phyloP scores from a whole-genome alignment of 192 early-diverging fungal species.

The Spinellus fusiger region DNA sequence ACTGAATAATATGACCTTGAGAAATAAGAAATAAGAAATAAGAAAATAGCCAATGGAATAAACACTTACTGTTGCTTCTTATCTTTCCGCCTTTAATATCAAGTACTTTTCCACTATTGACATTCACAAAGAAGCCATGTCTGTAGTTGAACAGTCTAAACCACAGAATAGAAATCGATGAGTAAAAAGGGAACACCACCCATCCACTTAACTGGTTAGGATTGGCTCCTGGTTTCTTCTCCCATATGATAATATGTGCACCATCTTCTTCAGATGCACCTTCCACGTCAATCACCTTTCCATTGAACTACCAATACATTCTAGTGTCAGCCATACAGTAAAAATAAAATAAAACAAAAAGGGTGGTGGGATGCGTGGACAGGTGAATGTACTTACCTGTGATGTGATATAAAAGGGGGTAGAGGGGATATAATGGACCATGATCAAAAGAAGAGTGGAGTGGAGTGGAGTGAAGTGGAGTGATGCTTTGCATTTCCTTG shows the following conservation, averaged over 20 bases:
- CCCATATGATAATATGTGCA: slow-evolving; percentile 15
- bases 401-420: slow-evolving; percentile 8
- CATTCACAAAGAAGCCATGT: slow-evolving; percentile 17
- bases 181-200: background rate
- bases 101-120: slow-evolving; percentile 24
- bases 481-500: no score
- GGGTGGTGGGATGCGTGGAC: no score
- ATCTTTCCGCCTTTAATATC: slow-evolving; percentile 18
- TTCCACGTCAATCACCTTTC: slow-evolving; percentile 18
- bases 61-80: background rate
- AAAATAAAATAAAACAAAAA: background rate
- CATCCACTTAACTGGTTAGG: slow-evolving; percentile 14
- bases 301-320: slow-evolving; percentile 5
- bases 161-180: background rate
- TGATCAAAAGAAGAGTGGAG: no score
- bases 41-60: background rate
- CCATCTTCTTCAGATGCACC: slow-evolving; percentile 14
- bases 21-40: background rate
- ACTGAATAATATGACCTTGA: slow-evolving; percentile 18
- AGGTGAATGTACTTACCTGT: background rate
- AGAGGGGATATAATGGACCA: slow-evolving; percentile 9
- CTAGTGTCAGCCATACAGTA: no score
- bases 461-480: no score
- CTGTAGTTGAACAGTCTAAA: slow-evolving; percentile 5
- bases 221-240: slow-evolving; percentile 4